Evolutionary conservation across 345 rosid genomes (phyloP).

Genomic region (Boechera retrofracta): DNA sequence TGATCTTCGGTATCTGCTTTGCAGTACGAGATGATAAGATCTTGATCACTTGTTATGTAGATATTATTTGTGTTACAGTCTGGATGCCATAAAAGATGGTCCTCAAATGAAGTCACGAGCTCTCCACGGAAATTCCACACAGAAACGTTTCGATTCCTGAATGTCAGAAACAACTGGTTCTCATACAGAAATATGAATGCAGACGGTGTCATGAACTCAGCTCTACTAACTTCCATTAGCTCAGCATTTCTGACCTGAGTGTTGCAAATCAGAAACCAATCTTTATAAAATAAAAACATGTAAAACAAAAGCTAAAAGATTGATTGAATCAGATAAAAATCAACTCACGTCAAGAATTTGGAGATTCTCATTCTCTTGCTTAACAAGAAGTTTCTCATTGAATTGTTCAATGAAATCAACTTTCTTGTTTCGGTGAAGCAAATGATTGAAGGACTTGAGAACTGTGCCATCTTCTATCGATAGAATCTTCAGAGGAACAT

Average conservation of each 20-base stretch:
- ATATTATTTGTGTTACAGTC: slow-evolving; percentile 97
- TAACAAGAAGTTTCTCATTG: slow-evolving; percentile 98
- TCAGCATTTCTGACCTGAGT: slow-evolving; percentile 78
- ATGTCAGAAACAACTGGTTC: slow-evolving; percentile 92
- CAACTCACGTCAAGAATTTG: slow-evolving; percentile 92
- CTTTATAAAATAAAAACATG: background rate
- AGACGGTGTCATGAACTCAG: slow-evolving; percentile 92
- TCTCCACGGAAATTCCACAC: slow-evolving; percentile 98
- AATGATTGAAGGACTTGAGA: slow-evolving; percentile 87
- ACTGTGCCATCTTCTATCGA: slow-evolving; percentile 98
- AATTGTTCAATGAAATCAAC: slow-evolving; percentile 98
- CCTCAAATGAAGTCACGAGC: slow-evolving; percentile 97
- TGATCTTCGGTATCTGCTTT: slow-evolving; percentile 92
- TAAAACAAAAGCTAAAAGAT: background rate
- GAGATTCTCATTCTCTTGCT: slow-evolving; percentile 97
- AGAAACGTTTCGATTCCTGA: slow-evolving; percentile 82
- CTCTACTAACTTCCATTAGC: slow-evolving; percentile 80
- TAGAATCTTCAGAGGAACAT: slow-evolving; percentile 83
- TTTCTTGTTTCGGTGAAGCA: slow-evolving; percentile 94
- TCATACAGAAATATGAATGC: slow-evolving; percentile 94
- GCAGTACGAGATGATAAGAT: slow-evolving; percentile 97
- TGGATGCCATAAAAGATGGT: slow-evolving; percentile 94
- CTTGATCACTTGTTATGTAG: slow-evolving; percentile 96
- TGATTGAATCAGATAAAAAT: background rate
- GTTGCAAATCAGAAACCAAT: slow-evolving; percentile 19